Percentiles rank a stretch among this genome's conserved stretches.
Conservation (phyloP, 257 asterid species). For the Capsicum baccatum region DNA sequence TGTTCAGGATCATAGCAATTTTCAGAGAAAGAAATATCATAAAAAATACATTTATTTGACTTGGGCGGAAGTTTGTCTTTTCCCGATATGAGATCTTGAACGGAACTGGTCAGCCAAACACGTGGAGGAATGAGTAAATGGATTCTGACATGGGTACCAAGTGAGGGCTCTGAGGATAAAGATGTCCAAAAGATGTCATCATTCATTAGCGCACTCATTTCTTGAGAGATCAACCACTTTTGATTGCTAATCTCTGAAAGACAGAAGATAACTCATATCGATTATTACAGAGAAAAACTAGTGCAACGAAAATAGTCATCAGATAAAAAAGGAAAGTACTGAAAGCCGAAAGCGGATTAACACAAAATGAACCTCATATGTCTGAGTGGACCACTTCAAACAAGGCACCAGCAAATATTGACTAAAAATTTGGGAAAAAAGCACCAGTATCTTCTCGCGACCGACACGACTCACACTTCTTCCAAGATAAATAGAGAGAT, state of each 20-base stretch:
- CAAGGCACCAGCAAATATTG: neutral
- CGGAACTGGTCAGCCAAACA: neutral
- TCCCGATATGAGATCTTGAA: neutral
- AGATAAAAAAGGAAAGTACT: neutral
- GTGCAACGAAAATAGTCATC: neutral
- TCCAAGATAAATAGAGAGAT: neutral
- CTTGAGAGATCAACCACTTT: neutral
- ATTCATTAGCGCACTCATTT: neutral
- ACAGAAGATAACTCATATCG: neutral
- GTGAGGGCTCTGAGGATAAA: neutral
- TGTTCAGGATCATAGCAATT: too few species aligned
- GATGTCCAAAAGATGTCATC: neutral
- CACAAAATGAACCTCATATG: neutral
- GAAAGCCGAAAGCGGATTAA: neutral
- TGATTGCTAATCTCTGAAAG: neutral
- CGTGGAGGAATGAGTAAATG: neutral
- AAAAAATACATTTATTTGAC: neutral
- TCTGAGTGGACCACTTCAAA: neutral
- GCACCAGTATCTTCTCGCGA: neutral
- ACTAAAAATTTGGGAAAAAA: neutral
- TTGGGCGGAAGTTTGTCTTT: neutral
- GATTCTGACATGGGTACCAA: neutral
- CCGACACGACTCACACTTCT: neutral
- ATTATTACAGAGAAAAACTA: neutral
- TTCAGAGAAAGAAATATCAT: too few species aligned